Percentiles rank a stretch among this genome's conserved stretches.
phyloP scores from a whole-genome alignment of 2,329 filamentous ascomycete genomes.

The Xylariaceae sp. region DNA sequence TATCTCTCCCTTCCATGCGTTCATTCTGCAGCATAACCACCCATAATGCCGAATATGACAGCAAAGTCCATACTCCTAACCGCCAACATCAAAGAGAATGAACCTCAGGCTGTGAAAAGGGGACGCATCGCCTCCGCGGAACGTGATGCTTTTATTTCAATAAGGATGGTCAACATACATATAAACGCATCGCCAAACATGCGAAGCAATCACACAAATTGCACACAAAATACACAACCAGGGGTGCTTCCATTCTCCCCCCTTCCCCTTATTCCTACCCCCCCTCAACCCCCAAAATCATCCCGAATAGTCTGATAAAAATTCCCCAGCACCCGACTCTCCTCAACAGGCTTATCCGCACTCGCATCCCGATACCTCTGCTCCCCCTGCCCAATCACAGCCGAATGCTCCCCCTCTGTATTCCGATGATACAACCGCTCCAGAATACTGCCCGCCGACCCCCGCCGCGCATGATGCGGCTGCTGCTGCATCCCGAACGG shows the following conservation, averaged over 20 bases:
- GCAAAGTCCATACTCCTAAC: too few relatives aligned
- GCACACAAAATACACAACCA: background rate
- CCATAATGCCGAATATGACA: too few relatives aligned
- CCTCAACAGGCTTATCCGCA: constrained; percentile 5
- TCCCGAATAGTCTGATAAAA: constrained; percentile 12
- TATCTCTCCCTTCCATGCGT: too few relatives aligned
- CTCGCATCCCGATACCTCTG: constrained; percentile 8
- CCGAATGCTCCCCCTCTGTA: background rate
- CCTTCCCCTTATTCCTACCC: background rate
- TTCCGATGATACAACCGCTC: background rate
- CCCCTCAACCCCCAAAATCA: constrained; percentile 6
- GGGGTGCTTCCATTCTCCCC: background rate
- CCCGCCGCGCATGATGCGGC: too few relatives aligned
- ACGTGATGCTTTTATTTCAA: too few relatives aligned
- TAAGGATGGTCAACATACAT: too few relatives aligned
- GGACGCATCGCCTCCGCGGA: too few relatives aligned
- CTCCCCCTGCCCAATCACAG: background rate
- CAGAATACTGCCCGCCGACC: background rate
- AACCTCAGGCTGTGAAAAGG: too few relatives aligned
- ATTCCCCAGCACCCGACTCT: constrained; percentile 3
- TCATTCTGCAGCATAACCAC: too few relatives aligned
- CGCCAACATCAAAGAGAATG: too few relatives aligned
- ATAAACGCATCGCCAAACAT: too few relatives aligned
- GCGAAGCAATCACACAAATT: background rate
- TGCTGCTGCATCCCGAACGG: too few relatives aligned